These are phyloP conservation scores for Hyphodiscus sp. DNA, from an alignment of 2,329 filamentous ascomycete genomes.

Conservation along the genomic window DNA sequence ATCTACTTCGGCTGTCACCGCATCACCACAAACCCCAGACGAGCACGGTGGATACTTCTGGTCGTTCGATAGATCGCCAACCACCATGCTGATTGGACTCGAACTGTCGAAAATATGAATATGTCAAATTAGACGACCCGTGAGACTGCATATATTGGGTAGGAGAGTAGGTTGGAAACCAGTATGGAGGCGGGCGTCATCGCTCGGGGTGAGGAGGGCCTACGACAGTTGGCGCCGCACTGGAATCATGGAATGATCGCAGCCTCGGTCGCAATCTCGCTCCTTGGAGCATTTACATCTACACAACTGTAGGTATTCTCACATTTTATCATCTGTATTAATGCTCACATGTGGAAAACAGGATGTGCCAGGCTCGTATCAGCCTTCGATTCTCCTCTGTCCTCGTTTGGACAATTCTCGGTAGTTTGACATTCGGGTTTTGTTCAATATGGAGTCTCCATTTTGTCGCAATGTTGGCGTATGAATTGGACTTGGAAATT, in stretches of 20 bases:
- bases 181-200: background rate
- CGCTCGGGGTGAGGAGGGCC: background rate
- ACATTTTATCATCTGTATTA: background rate
- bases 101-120: background rate
- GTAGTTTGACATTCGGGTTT: conserved; percentile 9
- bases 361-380: conserved; percentile 9
- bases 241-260: conserved; percentile 9
- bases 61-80: background rate
- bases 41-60: background rate
- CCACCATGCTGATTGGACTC: background rate
- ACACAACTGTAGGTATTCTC: conserved; percentile 5
- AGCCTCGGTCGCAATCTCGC: conserved; percentile 5
- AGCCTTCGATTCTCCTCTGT: conserved; percentile 3
- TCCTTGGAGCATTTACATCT: conserved; percentile 11
- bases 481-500: conserved; percentile 8
- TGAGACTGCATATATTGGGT: background rate
- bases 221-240: conserved; percentile 2
- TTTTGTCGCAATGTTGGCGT: conserved; percentile 11
- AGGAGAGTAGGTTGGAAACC: background rate
- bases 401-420: conserved; percentile 6
- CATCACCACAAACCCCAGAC: too few species aligned
- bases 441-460: conserved; percentile 11
- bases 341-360: background rate
- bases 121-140: background rate
- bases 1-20: too few species aligned